Base-by-base conservation (phyloP, 495 filamentous ascomycete species). In the Aspergillus panamensis region DNA sequence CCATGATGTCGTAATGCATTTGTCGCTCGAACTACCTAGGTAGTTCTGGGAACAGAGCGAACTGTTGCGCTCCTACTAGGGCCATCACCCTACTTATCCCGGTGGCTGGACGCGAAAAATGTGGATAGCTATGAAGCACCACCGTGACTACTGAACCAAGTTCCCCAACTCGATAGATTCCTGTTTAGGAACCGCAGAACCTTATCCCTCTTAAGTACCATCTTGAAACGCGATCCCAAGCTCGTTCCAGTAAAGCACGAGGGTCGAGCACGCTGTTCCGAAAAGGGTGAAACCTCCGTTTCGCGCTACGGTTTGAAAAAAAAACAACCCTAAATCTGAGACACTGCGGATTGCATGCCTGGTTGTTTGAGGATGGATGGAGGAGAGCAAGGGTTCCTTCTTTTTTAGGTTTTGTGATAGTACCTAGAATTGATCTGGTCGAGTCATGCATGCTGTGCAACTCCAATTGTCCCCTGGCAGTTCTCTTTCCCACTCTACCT, bases 251-350 rank as follows among this genome's bases (percentile, higher is more conserved):
- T 49, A 35, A 51, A 48, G 55, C 21, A 44, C 37, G 42, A 57
- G 56, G 39, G 6, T 35, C 8, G 14, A 55, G 21, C 49, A 31
- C 53, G 31, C 58, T 53, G 65, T 62, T 63, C 64, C 62, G 37
- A 40, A 64, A 58, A 45, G 32, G 54, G 65, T 32, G 56, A 67
- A 62, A 62, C 42, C 59, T 57, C 65, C 65, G 61, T 53, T 32
- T 53, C 12, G 37, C 51, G 40, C 59, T 60, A 58, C 56, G 44
- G 56, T 61, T 66, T 59, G 53, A 20, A 57, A 49, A 25, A 30
- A 20, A 33, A 20, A n/a, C n/a, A 48, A 32, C 32, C 47, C 53
- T 37, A 40, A 54, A 57, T 42, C 57, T 57, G 53, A 48, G 61
- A 57, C 57, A 62, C 14, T 8, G n/a, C 42, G 7, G 42, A 45